Conservation (phyloP, 2,329 filamentous ascomycete genomes). For the Colletotrichum scovillei region DNA sequence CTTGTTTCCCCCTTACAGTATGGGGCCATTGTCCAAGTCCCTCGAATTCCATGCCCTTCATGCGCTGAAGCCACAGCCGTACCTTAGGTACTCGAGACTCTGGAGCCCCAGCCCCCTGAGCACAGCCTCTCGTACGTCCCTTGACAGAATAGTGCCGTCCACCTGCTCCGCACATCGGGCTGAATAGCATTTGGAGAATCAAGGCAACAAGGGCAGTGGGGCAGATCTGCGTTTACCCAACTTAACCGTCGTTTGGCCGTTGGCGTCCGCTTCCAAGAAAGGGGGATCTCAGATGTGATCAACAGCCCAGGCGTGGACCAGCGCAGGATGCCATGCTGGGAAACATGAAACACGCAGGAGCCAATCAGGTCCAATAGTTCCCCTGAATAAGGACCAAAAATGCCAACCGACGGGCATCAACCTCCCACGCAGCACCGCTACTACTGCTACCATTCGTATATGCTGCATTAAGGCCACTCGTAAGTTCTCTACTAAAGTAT, state of each 20-base stretch:
- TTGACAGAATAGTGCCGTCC: not conserved
- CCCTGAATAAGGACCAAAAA: conserved; percentile 16
- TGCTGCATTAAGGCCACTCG: not conserved
- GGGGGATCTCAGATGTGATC: conserved; percentile 8
- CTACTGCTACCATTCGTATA: not conserved
- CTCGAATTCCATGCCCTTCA: not conserved
- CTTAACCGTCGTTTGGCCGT: not conserved
- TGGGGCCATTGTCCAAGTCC: not conserved
- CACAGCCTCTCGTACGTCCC: not conserved
- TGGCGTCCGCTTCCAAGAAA: conserved; percentile 2
- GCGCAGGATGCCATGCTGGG: conserved; percentile 16
- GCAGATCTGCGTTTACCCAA: not conserved
- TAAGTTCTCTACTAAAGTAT: not conserved
- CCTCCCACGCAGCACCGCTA: not conserved
- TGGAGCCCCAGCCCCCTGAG: not conserved
- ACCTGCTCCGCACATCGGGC: not conserved
- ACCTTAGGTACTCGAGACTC: not conserved
- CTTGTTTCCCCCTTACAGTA: not conserved
- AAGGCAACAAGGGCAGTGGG: not conserved
- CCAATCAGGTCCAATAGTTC: conserved; percentile 26
- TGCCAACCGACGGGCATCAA: conserved; percentile 14
- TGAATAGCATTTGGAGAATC: not conserved
- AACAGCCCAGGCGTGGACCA: conserved; percentile 5
- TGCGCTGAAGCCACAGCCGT: not conserved
- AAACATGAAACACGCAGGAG: conserved; percentile 32